Conservation (phyloP, 257 asterid genomes). For the Penstemon barbatus region DNA sequence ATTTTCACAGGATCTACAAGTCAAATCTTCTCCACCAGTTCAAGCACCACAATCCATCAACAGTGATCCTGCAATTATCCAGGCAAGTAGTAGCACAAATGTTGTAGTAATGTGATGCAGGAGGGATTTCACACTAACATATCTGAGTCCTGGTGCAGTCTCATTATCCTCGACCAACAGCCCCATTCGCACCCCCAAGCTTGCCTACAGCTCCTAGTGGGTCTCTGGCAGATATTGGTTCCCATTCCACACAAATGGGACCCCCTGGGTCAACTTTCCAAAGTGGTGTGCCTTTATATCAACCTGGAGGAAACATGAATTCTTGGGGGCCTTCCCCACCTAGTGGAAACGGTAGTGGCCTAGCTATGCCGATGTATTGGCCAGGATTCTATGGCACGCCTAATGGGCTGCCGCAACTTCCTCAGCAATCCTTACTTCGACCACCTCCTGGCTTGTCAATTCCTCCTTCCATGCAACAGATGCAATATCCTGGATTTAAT, state of each 20-base stretch:
- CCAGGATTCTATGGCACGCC: constrained; percentile 90
- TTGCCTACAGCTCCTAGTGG: constrained; percentile 63
- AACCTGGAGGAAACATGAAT: constrained; percentile 83
- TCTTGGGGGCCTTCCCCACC: constrained; percentile 91
- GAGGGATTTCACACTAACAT: constrained; percentile 25
- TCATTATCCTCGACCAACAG: constrained; percentile 70
- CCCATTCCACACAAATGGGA: constrained; percentile 68
- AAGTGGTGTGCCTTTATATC: constrained; percentile 76
- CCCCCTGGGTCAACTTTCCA: constrained; percentile 63
- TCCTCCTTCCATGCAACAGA: constrained; percentile 78
- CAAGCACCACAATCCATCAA: constrained; percentile 47
- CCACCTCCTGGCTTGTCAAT: constrained; percentile 80
- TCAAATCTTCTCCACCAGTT: constrained; percentile 86
- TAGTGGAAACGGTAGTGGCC: constrained; percentile 64
- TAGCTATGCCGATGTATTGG: constrained; percentile 95
- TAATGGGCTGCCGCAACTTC: constrained; percentile 70
- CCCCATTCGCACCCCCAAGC: constrained; percentile 43
- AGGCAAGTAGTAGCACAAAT: constrained; percentile 48
- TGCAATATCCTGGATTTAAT: constrained; percentile 71
- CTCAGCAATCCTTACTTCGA: constrained; percentile 75
- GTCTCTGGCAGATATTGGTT: constrained; percentile 51
- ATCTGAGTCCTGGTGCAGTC: constrained; percentile 61
- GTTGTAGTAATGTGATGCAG: constrained; percentile 15
- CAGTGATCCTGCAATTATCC: constrained; percentile 96
- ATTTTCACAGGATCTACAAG: constrained; percentile 81